phyloP scores from a whole-genome alignment of 139 green algal species.

The Dunaliella sp. region DNA sequence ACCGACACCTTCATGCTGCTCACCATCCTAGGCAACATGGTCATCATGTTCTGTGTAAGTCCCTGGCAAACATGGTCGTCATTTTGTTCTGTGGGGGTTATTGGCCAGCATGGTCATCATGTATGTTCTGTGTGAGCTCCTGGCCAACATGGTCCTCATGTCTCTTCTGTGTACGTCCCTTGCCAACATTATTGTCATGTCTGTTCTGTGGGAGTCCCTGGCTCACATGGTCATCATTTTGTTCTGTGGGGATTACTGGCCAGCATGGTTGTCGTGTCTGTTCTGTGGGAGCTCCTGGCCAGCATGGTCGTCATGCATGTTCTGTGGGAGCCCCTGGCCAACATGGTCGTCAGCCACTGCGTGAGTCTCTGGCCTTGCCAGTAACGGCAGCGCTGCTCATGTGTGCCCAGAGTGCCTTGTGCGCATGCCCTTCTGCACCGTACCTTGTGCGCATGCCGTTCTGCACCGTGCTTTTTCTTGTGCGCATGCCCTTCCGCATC shows the following conservation, averaged over 20 bases:
- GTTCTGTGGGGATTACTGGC: not conserved
- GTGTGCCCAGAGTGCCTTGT: not conserved
- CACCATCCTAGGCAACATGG: constrained; percentile 25
- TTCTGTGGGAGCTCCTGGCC: not conserved
- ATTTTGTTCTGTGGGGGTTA: constrained; percentile 25
- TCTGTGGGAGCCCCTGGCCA: not conserved
- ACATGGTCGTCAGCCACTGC: not conserved
- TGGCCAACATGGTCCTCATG: not conserved
- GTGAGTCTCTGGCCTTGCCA: not conserved
- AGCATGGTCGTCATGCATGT: not conserved
- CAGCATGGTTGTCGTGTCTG: not conserved
- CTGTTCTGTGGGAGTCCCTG: not conserved
- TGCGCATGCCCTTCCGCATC: not conserved
- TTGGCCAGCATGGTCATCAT: not conserved
- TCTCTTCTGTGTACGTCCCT: not conserved
- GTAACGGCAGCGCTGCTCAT: not conserved
- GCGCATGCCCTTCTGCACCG: not conserved
- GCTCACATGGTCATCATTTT: not conserved
- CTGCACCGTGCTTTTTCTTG: too few relatives aligned
- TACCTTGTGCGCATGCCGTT: too few relatives aligned
- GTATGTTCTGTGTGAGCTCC: not conserved
- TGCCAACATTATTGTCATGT: not conserved
- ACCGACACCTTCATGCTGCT: constrained; percentile 23
- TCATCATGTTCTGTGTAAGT: constrained; percentile 33
- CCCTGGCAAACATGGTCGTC: not conserved